Base-by-base conservation (phyloP, 306 rosid genomes). In the Alnus glutinosa region DNA sequence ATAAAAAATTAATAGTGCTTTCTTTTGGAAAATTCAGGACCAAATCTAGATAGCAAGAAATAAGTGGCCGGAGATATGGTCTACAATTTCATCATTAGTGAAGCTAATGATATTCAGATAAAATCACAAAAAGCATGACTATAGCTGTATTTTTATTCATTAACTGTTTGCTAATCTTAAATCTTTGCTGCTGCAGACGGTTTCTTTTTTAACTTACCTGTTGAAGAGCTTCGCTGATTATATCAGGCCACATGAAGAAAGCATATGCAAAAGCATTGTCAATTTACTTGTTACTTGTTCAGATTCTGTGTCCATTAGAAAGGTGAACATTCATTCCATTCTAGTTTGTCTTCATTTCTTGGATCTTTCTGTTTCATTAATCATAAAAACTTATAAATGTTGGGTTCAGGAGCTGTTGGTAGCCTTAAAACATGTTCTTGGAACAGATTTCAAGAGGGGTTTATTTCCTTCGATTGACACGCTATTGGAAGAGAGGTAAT, bases 231-330 rank as follows among this genome's bases (percentile, higher is more conserved):
- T 88, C 62, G 98, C 98, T 51, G 98, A 96, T 81, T 96, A 89
- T 90, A 96, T 96, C 79, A 88, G 92, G 88, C 97, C 96, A 37
- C 99, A 96, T 85, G 99, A 96, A 85, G 99, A 93, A 85, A 93
- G 98, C 90, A 96, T 96, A 79, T 96, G 99, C 75, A 93, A 91
- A 88, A 96, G 99, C 87, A 96, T 96, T 80, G 99, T 96, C 79
- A 95, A 90, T 91, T 91, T 95, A 83, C 96, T 95, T 78, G 98
- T 95, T 61, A 95, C 99, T 68, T 95, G 99, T 83, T 89, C 98
- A 48, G 99, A 95, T 84, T 95, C 99, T 18, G 99, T 95, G 75
- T 85, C 99, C 46, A 95, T 93, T 74, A 86, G 99, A 85, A 95
- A 95, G 94, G 99, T 88, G 76, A 86, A 63, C n/a, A 36, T 80